phyloP scores from a whole-genome alignment of 2,329 filamentous ascomycete genomes.

The Paecilomyces sp. region DNA sequence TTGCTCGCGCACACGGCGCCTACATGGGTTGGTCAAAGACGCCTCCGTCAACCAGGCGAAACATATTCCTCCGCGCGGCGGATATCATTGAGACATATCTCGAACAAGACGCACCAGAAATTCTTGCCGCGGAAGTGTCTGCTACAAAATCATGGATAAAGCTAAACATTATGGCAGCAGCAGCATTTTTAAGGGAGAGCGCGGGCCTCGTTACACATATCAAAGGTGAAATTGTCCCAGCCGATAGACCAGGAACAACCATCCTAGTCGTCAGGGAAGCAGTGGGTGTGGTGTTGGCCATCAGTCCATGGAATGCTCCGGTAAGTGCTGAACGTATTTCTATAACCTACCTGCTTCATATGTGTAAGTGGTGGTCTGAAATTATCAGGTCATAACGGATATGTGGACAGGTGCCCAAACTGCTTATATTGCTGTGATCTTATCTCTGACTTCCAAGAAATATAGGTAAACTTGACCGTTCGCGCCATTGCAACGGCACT shows the following conservation, averaged over 20 bases:
- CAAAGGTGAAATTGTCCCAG: constrained; percentile 8
- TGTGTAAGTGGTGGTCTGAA: too few relatives aligned
- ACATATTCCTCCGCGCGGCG: constrained; percentile 1
- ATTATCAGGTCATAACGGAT: too few relatives aligned
- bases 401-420: too few relatives aligned
- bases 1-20: neutral
- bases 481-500: constrained; percentile 3
- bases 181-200: constrained; percentile 5
- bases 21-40: neutral
- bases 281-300: constrained; percentile 7
- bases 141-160: constrained; percentile 5
- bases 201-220: constrained; percentile 8
- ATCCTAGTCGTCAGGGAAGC: constrained; percentile 6
- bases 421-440: too few relatives aligned
- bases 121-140: constrained; percentile 6
- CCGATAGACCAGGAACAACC: constrained; percentile 4
- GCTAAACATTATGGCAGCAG: constrained; percentile 5
- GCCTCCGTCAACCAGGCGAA: neutral
- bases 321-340: neutral
- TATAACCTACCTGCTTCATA: neutral
- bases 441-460: neutral
- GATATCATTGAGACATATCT: neutral
- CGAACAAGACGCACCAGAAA: constrained; percentile 8
- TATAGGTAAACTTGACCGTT: constrained; percentile 3
- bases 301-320: constrained; percentile 8